A percentile compares a stretch with the other conserved stretches of the same genome.
These are phyloP conservation scores for Teratosphaeria viscida DNA, from an alignment of 2,329 filamentous ascomycete species.

Conservation along the genomic window DNA sequence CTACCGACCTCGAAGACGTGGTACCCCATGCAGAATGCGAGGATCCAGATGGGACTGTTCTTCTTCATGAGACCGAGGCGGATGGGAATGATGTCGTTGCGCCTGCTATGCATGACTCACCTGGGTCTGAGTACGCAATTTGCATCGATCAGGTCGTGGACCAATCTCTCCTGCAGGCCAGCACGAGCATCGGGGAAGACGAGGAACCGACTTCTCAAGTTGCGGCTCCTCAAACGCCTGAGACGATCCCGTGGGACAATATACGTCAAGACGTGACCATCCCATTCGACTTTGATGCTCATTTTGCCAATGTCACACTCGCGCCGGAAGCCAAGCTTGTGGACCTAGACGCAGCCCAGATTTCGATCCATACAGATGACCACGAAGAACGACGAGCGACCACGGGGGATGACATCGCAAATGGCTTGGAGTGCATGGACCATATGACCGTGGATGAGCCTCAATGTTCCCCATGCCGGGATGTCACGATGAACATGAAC, in stretches of 20 bases:
- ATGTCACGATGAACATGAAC: conserved; percentile 16
- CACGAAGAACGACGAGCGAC: not conserved
- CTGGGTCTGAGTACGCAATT: conserved; percentile 10
- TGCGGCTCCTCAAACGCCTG: conserved; percentile 9
- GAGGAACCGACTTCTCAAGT: not conserved
- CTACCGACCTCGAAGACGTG: not conserved
- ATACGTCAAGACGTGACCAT: conserved; percentile 20
- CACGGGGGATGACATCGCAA: not conserved
- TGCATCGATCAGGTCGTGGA: conserved; percentile 7
- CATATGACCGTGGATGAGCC: not conserved
- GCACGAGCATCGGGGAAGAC: not conserved
- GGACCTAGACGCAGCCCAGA: not conserved
- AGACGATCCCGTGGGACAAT: conserved; percentile 23
- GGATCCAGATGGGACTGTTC: conserved; percentile 10
- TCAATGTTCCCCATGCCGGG: not conserved
- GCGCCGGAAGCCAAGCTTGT: not conserved
- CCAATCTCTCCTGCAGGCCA: not conserved
- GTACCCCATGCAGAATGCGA: not conserved
- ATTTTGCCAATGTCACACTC: conserved; percentile 4
- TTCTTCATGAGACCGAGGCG: conserved; percentile 3
- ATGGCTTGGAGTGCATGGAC: not conserved
- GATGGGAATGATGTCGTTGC: not conserved
- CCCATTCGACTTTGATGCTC: conserved; percentile 18
- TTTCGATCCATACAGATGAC: not conserved
- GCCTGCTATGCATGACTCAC: not conserved